A percentile compares a stretch with the other conserved stretches of the same genome.
Conservation (phyloP, 108 stramenopile species). For the Nitzschia sp. region DNA sequence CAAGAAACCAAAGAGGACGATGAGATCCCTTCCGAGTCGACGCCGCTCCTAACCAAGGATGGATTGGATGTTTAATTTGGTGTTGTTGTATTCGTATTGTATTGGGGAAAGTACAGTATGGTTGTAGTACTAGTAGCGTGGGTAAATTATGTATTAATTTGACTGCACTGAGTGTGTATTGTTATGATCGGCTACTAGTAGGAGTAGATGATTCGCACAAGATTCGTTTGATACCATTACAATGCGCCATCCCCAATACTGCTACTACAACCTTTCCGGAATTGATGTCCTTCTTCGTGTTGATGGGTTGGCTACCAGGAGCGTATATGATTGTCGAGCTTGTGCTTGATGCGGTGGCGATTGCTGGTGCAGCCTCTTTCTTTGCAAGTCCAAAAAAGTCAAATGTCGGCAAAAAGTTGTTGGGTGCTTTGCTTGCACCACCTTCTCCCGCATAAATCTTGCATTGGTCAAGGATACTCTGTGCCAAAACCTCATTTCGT, state of each 20-base stretch:
- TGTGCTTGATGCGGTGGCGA: not conserved
- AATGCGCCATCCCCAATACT: slow-evolving; percentile 70
- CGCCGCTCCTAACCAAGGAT: not conserved
- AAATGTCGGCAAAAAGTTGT: not conserved
- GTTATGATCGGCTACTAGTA: no score
- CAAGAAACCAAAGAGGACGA: not conserved
- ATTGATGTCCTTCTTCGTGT: slow-evolving; percentile 24
- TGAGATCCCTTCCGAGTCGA: not conserved
- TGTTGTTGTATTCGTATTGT: no score
- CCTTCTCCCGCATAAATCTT: not conserved
- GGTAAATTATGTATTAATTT: no score
- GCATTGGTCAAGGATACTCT: slow-evolving; percentile 50
- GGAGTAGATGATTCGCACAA: slow-evolving; percentile 34
- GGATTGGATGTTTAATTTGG: slow-evolving; percentile 6
- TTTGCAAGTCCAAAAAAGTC: not conserved
- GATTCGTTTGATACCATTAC: slow-evolving; percentile 71
- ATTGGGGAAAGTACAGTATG: no score
- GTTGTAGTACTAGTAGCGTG: no score
- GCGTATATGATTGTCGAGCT: slow-evolving; percentile 9
- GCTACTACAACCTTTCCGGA: slow-evolving; percentile 60
- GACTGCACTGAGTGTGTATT: no score
- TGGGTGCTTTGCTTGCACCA: not conserved
- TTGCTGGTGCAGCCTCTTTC: not conserved
- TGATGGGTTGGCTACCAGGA: slow-evolving; percentile 1
- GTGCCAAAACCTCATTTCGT: slow-evolving; percentile 57